phyloP scores from a whole-genome alignment of 352 stramenopile genomes.

The Bremia lactucae region DNA sequence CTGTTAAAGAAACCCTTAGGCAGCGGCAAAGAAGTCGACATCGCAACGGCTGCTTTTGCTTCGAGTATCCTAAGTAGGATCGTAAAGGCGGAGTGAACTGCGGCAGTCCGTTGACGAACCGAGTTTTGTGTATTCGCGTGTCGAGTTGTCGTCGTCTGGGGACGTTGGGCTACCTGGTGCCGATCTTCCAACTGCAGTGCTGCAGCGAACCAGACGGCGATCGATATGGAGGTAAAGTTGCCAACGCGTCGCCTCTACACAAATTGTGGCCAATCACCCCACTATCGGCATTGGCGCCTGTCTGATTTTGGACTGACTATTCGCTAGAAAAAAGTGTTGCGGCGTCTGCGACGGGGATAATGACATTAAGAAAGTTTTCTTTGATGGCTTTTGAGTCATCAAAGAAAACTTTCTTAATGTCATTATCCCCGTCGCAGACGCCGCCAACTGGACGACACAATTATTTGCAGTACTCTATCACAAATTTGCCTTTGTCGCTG shows the following conservation, averaged over 20 bases:
- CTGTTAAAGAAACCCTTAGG: slow-evolving; percentile 70
- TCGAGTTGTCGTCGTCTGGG: slow-evolving; percentile 18
- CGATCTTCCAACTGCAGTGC: slow-evolving; percentile 13
- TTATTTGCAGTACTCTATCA: no score
- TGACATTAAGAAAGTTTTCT: no score
- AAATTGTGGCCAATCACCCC: slow-evolving; percentile 16
- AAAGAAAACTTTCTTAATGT: no score
- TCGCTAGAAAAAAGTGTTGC: no score
- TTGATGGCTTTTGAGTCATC: no score
- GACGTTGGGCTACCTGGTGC: slow-evolving; percentile 8
- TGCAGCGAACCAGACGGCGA: slow-evolving; percentile 8
- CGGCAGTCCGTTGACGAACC: slow-evolving; percentile 4
- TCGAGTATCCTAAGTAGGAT: neutral
- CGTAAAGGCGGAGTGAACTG: slow-evolving; percentile 11
- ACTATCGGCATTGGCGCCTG: neutral
- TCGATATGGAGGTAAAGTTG: slow-evolving; percentile 6
- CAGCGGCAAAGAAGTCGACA: slow-evolving; percentile 58
- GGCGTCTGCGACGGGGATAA: no score
- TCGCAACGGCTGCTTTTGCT: slow-evolving; percentile 4
- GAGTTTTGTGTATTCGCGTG: slow-evolving; percentile 14
- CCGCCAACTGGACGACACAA: no score
- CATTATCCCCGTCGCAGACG: no score
- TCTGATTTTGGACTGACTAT: slow-evolving; percentile 17
- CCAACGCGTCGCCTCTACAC: slow-evolving; percentile 2
- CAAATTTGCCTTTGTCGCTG: no score